Percentiles rank a stretch among this genome's conserved stretches.
Conservation (phyloP, 495 filamentous ascomycete species). For the Wilcoxina mikolae region DNA sequence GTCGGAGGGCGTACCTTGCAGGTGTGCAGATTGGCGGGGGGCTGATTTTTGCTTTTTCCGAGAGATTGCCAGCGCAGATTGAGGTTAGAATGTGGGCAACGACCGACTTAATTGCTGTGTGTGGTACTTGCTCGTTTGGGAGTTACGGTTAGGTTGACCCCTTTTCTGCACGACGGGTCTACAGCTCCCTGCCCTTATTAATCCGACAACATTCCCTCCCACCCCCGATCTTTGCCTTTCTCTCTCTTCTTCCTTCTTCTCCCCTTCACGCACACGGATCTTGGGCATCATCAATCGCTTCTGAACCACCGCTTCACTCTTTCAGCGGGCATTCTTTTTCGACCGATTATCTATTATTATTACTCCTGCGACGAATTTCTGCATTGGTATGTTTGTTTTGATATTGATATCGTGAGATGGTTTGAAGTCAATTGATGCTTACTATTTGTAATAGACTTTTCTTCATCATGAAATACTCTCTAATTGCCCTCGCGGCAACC, state of each 20-base stretch:
- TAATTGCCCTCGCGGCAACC: conserved; percentile 50
- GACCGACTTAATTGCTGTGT: too few species aligned
- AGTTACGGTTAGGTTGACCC: too few species aligned
- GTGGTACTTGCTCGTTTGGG: too few species aligned
- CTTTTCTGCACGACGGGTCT: too few species aligned
- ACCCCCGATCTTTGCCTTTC: neutral
- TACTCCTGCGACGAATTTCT: conserved; percentile 8
- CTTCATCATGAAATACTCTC: conserved; percentile 30
- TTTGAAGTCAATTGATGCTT: conserved; percentile 16
- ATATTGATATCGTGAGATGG: conserved; percentile 9
- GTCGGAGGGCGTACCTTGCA: too few species aligned
- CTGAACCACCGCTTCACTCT: conserved; percentile 69
- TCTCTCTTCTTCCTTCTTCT: neutral
- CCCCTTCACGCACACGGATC: neutral
- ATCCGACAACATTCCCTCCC: too few species aligned
- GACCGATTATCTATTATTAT: conserved; percentile 20
- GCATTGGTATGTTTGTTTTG: conserved; percentile 9
- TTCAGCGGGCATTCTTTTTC: conserved; percentile 86
- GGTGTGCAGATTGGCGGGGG: too few species aligned
- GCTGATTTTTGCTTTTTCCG: too few species aligned
- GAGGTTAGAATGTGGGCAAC: too few species aligned
- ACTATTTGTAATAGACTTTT: conserved; percentile 10
- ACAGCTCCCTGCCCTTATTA: too few species aligned
- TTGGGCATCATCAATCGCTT: neutral
- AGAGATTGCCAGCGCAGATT: too few species aligned